Base-by-base conservation (phyloP, 257 asterid species). In the Rubia yunnanensis region DNA sequence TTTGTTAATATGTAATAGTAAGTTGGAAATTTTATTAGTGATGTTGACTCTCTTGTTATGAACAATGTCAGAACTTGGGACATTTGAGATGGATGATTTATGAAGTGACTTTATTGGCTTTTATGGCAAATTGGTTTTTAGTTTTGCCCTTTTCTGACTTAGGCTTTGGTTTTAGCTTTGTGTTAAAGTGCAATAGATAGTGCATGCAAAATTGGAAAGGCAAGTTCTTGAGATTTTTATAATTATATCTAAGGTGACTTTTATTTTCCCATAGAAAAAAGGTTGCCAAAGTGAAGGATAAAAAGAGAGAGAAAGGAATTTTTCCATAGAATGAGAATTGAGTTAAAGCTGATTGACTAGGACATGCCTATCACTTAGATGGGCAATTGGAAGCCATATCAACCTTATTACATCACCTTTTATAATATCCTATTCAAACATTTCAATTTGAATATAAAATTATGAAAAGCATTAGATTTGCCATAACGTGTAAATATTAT, bases 341-440 rank as follows among this genome's bases (percentile, higher is more conserved):
- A 65, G 66, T 70, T 65, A 70, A 70, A 65, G 39, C 60, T 60
- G 69, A 60, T 70, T 72, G 71, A 46, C 38, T 26, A 46, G 46
- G 80, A 71, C 77, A 67, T 62, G 64, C 36, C 74, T 59, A 64
- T 44, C 44, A 32, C n/a, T n/a, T 36, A 39, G 57, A 56, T 20
- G 55, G 53, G 52, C 18, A 46, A 17, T 44, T 50, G 31, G 26
- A 67, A 53, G 48, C 55, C 55, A 64, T 53, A 60, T 62, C 63
- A 69, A 55, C 36, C 39, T 71, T 35, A 68, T 50, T 70, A 67
- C 64, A 22, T 74, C n/a, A n/a, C 23, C 67, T 60, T 59, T 41
- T 32, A 24, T 39, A 65, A n/a, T n/a, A n/a, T n/a, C n/a, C n/a
- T n/a, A n/a, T n/a, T n/a, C n/a, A n/a, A n/a, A n/a, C n/a, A n/a